Conservation (phyloP, 192 early-diverging fungal genomes). For the Backusella morwellensis region DNA sequence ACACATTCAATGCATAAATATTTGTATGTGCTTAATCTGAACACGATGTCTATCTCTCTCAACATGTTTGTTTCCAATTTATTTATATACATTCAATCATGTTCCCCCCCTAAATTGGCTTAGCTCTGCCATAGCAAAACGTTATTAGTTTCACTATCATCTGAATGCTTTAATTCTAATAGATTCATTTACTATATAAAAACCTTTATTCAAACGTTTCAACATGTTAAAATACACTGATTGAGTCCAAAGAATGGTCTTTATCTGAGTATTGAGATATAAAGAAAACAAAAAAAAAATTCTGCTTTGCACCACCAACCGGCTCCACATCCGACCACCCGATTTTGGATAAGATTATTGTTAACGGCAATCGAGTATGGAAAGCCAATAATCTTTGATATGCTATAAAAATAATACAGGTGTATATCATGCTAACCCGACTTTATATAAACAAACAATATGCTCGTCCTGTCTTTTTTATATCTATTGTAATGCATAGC, state of each 20-base stretch:
- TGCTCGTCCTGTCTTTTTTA: neutral
- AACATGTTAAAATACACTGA: neutral
- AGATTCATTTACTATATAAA: neutral
- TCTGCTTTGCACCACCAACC: neutral
- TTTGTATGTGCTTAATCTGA: neutral
- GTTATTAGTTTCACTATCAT: neutral
- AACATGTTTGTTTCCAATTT: neutral
- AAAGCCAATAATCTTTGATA: neutral
- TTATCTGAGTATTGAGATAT: neutral
- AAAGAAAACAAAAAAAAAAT: neutral
- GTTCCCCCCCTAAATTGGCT: neutral
- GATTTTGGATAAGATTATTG: neutral
- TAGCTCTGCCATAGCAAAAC: neutral
- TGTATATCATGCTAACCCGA: neutral
- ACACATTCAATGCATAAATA: neutral
- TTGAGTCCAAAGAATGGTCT: neutral
- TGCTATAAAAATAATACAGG: neutral
- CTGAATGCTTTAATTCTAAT: neutral
- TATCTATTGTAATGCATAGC: neutral
- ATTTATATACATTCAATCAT: neutral
- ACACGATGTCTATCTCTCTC: neutral
- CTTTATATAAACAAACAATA: neutral
- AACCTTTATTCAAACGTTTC: neutral
- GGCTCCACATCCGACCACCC: neutral
- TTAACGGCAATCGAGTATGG: neutral